A percentile compares a stretch with the other conserved stretches of the same genome.
These are phyloP conservation scores for Chrysoporthe deuterocubensis DNA, from an alignment of 2,329 filamentous ascomycete genomes.

Conservation along the genomic window DNA sequence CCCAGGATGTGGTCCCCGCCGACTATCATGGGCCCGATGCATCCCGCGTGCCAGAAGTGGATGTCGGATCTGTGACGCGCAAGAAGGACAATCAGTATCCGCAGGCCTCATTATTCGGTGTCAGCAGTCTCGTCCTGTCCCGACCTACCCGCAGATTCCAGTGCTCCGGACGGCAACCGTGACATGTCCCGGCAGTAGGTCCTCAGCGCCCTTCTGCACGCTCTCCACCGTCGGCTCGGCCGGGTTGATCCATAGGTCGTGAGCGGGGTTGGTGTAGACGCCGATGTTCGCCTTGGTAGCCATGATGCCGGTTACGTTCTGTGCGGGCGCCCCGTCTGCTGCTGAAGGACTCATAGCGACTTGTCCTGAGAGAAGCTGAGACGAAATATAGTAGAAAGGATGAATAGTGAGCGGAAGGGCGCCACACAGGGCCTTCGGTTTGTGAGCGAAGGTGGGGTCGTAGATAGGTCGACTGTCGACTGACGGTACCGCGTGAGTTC, in stretches of 20 bases:
- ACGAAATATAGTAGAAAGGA: not conserved
- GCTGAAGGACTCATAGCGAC: conserved; percentile 14
- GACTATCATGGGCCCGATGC: conserved; percentile 96
- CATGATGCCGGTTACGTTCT: conserved; percentile 34
- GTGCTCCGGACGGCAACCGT: conserved; percentile 90
- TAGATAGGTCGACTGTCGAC: conserved; percentile 25
- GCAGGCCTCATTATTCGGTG: not conserved
- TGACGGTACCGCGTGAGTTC: not conserved
- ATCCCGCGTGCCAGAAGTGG: conserved; percentile 95
- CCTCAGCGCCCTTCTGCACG: conserved; percentile 67
- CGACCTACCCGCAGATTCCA: conserved; percentile 84
- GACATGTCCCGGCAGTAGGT: conserved; percentile 80
- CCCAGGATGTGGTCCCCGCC: conserved; percentile 87
- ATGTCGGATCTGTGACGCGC: conserved; percentile 73
- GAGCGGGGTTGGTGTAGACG: conserved; percentile 91
- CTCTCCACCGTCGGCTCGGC: conserved; percentile 77
- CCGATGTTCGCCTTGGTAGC: conserved; percentile 85
- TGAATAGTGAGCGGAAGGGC: not conserved
- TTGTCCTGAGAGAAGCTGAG: not conserved
- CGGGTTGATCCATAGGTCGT: conserved; percentile 87
- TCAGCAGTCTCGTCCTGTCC: not conserved
- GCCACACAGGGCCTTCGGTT: not conserved
- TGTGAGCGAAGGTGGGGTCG: conserved; percentile 22
- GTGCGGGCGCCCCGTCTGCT: conserved; percentile 32
- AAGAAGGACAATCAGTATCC: conserved; percentile 9